Conservation (phyloP, 768 basidiomycete species). For the Trametopsis cervina region DNA sequence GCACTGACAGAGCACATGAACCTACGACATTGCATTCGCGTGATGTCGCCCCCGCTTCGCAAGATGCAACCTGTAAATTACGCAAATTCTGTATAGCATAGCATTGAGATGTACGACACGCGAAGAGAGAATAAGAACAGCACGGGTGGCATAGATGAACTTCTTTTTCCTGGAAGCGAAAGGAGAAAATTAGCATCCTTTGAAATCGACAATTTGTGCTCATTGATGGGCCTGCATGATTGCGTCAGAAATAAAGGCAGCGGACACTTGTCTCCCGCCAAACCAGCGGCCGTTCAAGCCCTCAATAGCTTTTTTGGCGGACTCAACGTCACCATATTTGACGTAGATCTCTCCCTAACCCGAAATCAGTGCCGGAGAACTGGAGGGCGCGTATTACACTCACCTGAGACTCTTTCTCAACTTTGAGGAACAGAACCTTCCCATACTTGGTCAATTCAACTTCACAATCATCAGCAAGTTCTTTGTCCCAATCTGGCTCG, state of each 20-base stretch:
- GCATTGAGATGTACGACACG: conserved; percentile 16
- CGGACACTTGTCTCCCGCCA: conserved; percentile 84
- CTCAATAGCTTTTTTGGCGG: conserved; percentile 78
- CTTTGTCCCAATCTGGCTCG: conserved; percentile 93
- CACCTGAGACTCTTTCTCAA: conserved; percentile 92
- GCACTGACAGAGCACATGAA: conserved; percentile 22
- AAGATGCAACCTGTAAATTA: no score
- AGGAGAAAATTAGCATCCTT: conserved; percentile 2
- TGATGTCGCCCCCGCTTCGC: conserved; percentile 4
- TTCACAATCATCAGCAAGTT: conserved; percentile 94
- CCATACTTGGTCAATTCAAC: conserved; percentile 96
- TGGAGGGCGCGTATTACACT: conserved; percentile 14
- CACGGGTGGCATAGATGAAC: conserved; percentile 7
- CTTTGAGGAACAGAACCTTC: conserved; percentile 76
- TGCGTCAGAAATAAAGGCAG: conserved; percentile 85
- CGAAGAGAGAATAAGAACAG: conserved; percentile 5
- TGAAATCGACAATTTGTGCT: conserved; percentile 8
- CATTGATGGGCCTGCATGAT: conserved; percentile 90
- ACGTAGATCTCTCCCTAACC: conserved; percentile 92
- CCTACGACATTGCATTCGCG: conserved; percentile 17
- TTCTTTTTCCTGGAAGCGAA: conserved; percentile 10
- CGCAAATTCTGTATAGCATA: conserved; percentile 20
- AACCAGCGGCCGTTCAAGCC: conserved; percentile 97
- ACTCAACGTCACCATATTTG: conserved; percentile 76
- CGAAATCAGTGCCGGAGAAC: background rate